These are phyloP conservation scores for Eutypella sp. DNA, from an alignment of 2,329 filamentous ascomycete species.

Conservation along the genomic window DNA sequence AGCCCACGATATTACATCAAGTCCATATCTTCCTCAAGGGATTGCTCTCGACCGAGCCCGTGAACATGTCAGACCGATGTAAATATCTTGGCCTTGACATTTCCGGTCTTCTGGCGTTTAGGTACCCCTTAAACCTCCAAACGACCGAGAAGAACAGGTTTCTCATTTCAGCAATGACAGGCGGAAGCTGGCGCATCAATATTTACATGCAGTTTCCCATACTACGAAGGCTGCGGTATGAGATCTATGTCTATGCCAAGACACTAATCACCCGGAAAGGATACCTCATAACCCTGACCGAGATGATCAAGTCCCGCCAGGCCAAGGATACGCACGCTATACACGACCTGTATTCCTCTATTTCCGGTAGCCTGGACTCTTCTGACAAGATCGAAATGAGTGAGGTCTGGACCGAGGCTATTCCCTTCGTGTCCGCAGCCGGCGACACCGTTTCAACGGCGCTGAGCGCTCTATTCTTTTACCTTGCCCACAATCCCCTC, in stretches of 20 bases:
- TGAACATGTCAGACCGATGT: constrained; percentile 7
- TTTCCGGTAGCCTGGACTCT: neutral
- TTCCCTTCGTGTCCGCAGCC: constrained; percentile 27
- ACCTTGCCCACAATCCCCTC: constrained; percentile 1
- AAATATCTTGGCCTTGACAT: constrained; percentile 13
- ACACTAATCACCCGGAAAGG: neutral
- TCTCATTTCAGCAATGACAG: constrained; percentile 7
- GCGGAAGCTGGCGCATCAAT: constrained; percentile 8
- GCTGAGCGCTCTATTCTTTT: constrained; percentile 1
- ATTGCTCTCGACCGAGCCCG: neutral
- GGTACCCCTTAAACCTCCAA: constrained; percentile 10
- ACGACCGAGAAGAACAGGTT: constrained; percentile 11
- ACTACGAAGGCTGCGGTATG: neutral
- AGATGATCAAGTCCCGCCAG: neutral
- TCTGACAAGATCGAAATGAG: neutral
- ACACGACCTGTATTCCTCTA: neutral
- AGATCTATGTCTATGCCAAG: neutral
- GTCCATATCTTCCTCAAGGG: neutral
- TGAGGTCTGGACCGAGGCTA: constrained; percentile 40
- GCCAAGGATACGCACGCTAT: neutral
- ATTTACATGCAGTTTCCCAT: constrained; percentile 10
- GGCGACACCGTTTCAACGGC: neutral
- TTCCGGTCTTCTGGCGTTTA: constrained; percentile 13
- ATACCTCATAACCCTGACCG: neutral
- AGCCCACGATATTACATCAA: neutral